Percentiles rank a stretch among this genome's conserved stretches.
Evolutionary conservation across 768 basidiomycete genomes (phyloP).

Genomic region (Phaeolepiota aurea): DNA sequence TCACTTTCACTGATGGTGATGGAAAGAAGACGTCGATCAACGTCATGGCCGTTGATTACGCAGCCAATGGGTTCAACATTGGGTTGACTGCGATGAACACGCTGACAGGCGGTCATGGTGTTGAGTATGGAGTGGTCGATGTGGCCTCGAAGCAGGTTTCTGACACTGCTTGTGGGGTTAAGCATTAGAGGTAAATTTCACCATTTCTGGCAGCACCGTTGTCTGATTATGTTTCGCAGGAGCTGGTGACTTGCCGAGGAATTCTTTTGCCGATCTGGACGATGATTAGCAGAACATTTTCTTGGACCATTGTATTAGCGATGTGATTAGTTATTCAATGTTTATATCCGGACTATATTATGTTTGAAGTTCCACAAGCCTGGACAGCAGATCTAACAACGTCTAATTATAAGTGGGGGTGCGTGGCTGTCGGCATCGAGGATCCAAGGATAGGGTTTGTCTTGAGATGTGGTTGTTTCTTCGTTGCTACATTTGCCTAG

Average conservation of each 20-base stretch:
- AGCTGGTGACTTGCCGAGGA: background rate
- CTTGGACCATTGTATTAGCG: too few relatives aligned
- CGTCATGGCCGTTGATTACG: constrained; percentile 31
- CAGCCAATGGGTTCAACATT: constrained; percentile 25
- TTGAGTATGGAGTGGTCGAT: constrained; percentile 2
- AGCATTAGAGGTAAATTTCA: constrained; percentile 1
- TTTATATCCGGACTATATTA: too few relatives aligned
- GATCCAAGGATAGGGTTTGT: too few relatives aligned
- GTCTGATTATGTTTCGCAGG: background rate
- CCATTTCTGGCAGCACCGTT: background rate
- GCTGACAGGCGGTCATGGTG: constrained; percentile 3
- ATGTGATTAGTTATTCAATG: too few relatives aligned
- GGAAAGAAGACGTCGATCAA: constrained; percentile 18
- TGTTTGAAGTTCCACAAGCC: too few relatives aligned
- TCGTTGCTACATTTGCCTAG: too few relatives aligned
- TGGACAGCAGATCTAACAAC: too few relatives aligned
- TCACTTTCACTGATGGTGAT: constrained; percentile 22
- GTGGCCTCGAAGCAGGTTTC: background rate
- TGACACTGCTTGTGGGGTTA: constrained; percentile 1
- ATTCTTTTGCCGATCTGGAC: too few relatives aligned
- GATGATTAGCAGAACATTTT: too few relatives aligned
- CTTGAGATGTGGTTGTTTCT: too few relatives aligned
- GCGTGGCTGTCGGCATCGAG: too few relatives aligned
- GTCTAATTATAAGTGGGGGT: too few relatives aligned
- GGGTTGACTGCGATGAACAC: constrained; percentile 4